Percentiles rank a stretch among this genome's conserved stretches.
Evolutionary conservation across 257 asterid species (phyloP).

Genomic region (Solanum dulcamara): DNA sequence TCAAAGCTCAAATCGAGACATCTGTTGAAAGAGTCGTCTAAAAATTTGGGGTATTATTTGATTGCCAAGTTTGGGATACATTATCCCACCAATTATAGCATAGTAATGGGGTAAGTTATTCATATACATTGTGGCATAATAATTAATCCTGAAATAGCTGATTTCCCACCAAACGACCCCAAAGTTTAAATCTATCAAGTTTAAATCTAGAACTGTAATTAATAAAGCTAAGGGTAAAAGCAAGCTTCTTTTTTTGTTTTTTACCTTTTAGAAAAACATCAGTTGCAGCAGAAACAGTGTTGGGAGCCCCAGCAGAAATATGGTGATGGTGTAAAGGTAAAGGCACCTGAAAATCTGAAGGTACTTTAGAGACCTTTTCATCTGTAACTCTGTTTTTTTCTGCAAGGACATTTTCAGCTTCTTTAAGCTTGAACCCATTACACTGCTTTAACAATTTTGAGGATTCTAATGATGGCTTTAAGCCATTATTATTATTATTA

Average conservation of each 20-base stretch:
- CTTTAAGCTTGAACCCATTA: conserved; percentile 42
- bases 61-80: too few relatives aligned
- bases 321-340: conserved; percentile 22
- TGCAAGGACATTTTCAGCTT: conserved; percentile 26
- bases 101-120: too few relatives aligned
- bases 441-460: conserved; percentile 41
- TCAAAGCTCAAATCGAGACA: neutral
- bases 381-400: conserved; percentile 50
- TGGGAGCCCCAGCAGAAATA: conserved; percentile 17
- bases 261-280: conserved; percentile 61
- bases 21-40: too few relatives aligned
- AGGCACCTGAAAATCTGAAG: conserved; percentile 41
- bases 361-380: conserved; percentile 37
- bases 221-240: neutral
- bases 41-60: too few relatives aligned
- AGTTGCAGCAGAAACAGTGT: conserved; percentile 37
- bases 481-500: conserved; percentile 18
- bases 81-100: too few relatives aligned
- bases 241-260: conserved; percentile 3
- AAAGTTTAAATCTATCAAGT: neutral
- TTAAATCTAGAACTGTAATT: neutral
- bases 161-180: too few relatives aligned
- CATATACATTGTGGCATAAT: too few relatives aligned
- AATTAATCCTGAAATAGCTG: too few relatives aligned
- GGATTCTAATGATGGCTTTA: conserved; percentile 16